phyloP scores from a whole-genome alignment of 108 stramenopile species.

The Pseudonitzschia delicatissima region DNA sequence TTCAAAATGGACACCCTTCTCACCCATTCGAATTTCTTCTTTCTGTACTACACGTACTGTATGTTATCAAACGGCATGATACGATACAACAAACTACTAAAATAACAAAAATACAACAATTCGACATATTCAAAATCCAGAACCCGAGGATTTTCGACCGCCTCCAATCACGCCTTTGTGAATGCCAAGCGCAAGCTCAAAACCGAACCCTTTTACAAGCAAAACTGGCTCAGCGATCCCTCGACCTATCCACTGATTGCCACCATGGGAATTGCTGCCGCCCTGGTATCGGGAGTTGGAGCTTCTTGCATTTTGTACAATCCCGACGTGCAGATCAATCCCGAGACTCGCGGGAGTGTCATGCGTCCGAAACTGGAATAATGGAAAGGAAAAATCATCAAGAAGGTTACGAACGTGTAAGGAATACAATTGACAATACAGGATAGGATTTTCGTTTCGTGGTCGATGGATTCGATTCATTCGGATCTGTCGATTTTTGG shows the following conservation, averaged over 20 bases:
- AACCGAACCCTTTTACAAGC: neutral
- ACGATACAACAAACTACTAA: neutral
- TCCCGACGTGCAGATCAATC: conserved; percentile 34
- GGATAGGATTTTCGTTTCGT: neutral
- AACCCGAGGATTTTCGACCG: neutral
- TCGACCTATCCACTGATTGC: conserved; percentile 32
- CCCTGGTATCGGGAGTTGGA: conserved; percentile 14
- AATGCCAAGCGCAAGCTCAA: conserved; percentile 4
- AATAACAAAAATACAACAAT: neutral
- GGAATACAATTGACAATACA: neutral
- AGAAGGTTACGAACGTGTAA: neutral
- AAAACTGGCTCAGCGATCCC: conserved; percentile 31
- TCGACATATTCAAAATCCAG: no score
- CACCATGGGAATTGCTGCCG: conserved; percentile 11
- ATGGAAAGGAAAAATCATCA: no score
- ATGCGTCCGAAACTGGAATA: conserved; percentile 22
- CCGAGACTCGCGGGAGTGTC: conserved; percentile 12
- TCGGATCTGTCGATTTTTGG: neutral
- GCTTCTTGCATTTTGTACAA: conserved; percentile 14
- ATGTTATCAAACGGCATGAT: neutral
- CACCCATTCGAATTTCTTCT: no score
- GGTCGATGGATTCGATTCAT: neutral
- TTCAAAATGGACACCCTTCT: no score
- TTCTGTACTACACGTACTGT: no score
- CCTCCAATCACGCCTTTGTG: conserved; percentile 4